phyloP scores from a whole-genome alignment of 176 grass and related monocot species.

The Secale cereale region DNA sequence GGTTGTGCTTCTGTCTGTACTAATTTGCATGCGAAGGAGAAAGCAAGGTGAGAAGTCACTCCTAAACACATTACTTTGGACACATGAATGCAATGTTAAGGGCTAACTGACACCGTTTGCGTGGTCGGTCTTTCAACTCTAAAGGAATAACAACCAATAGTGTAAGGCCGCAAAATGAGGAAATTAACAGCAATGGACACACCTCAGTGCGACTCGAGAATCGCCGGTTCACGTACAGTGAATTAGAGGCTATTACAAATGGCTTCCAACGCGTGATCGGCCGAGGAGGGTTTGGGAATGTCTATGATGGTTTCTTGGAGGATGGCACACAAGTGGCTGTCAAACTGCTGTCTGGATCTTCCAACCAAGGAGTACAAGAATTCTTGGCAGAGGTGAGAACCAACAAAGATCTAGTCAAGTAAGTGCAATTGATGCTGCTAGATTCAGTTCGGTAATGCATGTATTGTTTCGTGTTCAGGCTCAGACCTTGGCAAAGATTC shows the following conservation, averaged over 20 bases:
- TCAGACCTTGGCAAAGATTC: not conserved
- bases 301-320: not conserved
- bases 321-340: not conserved
- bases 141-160: not conserved
- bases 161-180: not conserved
- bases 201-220: not conserved
- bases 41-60: slow-evolving; percentile 20
- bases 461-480: not conserved
- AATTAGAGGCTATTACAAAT: not conserved
- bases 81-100: not conserved
- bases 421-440: not conserved
- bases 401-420: not conserved
- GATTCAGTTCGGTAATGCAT: not conserved
- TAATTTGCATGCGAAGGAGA: slow-evolving; percentile 23
- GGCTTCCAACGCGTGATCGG: not conserved
- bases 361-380: not conserved
- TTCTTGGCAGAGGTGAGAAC: not conserved
- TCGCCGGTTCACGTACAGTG: not conserved
- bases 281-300: not conserved
- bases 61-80: not conserved
- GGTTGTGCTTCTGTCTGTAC: not conserved
- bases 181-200: not conserved
- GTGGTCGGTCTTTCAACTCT: not conserved
- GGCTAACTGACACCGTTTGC: no score
- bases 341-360: not conserved